Evolutionary conservation across 2,329 filamentous ascomycete species (phyloP).

Genomic region (Calonectria honghensis): DNA sequence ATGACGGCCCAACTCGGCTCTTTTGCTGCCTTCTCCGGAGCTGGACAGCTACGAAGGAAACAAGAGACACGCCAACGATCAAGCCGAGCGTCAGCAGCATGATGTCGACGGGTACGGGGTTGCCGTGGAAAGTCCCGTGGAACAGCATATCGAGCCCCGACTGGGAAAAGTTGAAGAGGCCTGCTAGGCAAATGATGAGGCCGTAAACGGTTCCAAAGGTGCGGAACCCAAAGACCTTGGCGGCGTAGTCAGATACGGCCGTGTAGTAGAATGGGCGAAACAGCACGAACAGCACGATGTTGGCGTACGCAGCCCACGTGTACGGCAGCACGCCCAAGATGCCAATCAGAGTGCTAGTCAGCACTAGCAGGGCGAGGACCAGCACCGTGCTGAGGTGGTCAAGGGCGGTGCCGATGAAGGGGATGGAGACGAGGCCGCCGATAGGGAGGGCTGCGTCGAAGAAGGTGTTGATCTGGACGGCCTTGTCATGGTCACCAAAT

Average conservation of each 20-base stretch:
- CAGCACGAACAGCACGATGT: constrained; percentile 86
- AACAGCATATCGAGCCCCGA: constrained; percentile 86
- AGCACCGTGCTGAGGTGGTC: constrained; percentile 84
- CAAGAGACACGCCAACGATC: constrained; percentile 78
- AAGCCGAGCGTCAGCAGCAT: constrained; percentile 78
- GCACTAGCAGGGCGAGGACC: constrained; percentile 82
- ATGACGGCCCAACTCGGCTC: constrained; percentile 50
- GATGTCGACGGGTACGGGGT: constrained; percentile 87
- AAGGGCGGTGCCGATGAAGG: constrained; percentile 88
- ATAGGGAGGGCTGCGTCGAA: constrained; percentile 88
- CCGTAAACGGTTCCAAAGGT: constrained; percentile 98
- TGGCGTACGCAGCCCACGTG: constrained; percentile 82
- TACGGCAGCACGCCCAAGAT: constrained; percentile 83
- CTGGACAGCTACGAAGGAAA: constrained; percentile 77
- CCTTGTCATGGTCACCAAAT: constrained; percentile 76
- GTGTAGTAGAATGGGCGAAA: constrained; percentile 95
- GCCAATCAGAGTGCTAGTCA: constrained; percentile 83
- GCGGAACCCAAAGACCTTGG: constrained; percentile 93
- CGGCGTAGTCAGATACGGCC: constrained; percentile 89
- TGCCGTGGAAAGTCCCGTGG: constrained; percentile 80
- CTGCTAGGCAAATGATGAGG: constrained; percentile 89
- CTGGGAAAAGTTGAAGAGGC: constrained; percentile 89
- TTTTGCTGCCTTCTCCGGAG: constrained; percentile 59
- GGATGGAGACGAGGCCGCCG: constrained; percentile 88
- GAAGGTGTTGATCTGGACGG: constrained; percentile 84